Percentiles rank a stretch among this genome's conserved stretches.
Conservation (phyloP, 2,329 filamentous ascomycete species). For the Sporothrix inflata region DNA sequence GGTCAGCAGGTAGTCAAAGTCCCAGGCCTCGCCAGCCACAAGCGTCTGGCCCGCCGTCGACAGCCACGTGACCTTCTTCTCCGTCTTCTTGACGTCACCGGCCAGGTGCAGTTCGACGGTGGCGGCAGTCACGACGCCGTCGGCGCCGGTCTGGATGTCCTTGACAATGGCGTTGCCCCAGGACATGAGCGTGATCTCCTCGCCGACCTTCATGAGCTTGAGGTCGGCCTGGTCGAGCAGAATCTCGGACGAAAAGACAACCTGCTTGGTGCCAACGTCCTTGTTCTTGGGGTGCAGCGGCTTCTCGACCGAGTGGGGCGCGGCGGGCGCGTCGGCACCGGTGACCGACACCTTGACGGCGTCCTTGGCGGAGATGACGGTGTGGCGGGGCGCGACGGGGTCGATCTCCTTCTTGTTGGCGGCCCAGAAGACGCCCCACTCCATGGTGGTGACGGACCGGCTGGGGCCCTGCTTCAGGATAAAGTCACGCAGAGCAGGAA, state of each 20-base stretch:
- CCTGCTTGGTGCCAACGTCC: constrained; percentile 81
- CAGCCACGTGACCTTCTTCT: constrained; percentile 97
- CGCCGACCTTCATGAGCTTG: constrained; percentile 76
- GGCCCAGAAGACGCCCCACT: constrained; percentile 76
- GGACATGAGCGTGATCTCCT: constrained; percentile 95
- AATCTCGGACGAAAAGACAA: constrained; percentile 74
- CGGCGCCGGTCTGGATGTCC: constrained; percentile 58
- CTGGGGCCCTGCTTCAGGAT: constrained; percentile 83
- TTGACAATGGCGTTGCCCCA: constrained; percentile 90
- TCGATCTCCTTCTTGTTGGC: constrained; percentile 84
- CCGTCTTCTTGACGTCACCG: constrained; percentile 91
- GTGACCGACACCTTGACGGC: constrained; percentile 71
- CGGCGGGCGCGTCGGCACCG: constrained; percentile 67
- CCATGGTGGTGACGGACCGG: constrained; percentile 81
- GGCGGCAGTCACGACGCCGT: constrained; percentile 65
- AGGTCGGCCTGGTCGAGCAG: constrained; percentile 87
- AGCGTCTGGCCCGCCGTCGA: constrained; percentile 75
- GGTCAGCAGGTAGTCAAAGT: constrained; percentile 93
- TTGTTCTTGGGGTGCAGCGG: constrained; percentile 90
- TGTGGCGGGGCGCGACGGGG: constrained; percentile 73
- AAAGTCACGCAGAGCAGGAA: constrained; percentile 78
- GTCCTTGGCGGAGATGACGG: constrained; percentile 70
- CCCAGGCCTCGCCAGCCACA: constrained; percentile 81
- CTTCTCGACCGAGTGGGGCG: constrained; percentile 71
- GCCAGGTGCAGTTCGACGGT: constrained; percentile 86